Percentiles rank a stretch among this genome's conserved stretches.
These are phyloP conservation scores for Vitis hybrid DNA, from an alignment of 177 flowering plant genomes.

Conservation along the genomic window DNA sequence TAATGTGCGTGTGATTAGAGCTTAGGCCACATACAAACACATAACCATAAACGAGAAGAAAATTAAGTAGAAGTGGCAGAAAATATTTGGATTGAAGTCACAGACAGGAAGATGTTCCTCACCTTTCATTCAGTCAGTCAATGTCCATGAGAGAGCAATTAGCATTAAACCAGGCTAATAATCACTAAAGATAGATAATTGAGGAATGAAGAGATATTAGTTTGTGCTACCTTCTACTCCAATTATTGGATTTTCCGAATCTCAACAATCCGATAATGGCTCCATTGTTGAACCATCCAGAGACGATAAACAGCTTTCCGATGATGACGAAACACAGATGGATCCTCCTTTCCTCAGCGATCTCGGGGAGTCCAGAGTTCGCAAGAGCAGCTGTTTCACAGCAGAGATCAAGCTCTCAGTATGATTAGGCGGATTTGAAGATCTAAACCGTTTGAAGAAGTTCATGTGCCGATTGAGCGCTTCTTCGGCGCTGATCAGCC, in stretches of 20 bases:
- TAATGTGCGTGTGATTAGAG: too few relatives aligned
- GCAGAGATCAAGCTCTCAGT: conserved; percentile 35
- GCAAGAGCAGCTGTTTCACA: conserved; percentile 30
- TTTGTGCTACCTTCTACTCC: neutral
- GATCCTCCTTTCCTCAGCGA: conserved; percentile 12
- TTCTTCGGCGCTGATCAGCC: conserved; percentile 23
- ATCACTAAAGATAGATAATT: too few relatives aligned
- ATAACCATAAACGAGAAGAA: too few relatives aligned
- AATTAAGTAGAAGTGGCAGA: too few relatives aligned
- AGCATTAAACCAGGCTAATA: too few relatives aligned
- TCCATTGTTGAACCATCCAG: neutral
- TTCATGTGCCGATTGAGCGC: conserved; percentile 38
- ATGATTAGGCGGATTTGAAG: conserved; percentile 30
- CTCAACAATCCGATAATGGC: too few relatives aligned
- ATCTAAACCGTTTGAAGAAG: conserved; percentile 32
- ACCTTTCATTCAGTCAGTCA: too few relatives aligned
- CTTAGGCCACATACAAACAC: too few relatives aligned
- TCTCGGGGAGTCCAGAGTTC: conserved; percentile 33
- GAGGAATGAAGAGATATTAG: too few relatives aligned
- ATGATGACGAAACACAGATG: neutral
- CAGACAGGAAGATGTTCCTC: too few relatives aligned
- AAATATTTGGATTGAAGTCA: too few relatives aligned
- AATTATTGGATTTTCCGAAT: neutral
- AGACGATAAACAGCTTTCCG: conserved; percentile 1
- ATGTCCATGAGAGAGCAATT: too few relatives aligned